phyloP scores from a whole-genome alignment of 2,329 filamentous ascomycete species.

The Ophiostoma tasmaniense region DNA sequence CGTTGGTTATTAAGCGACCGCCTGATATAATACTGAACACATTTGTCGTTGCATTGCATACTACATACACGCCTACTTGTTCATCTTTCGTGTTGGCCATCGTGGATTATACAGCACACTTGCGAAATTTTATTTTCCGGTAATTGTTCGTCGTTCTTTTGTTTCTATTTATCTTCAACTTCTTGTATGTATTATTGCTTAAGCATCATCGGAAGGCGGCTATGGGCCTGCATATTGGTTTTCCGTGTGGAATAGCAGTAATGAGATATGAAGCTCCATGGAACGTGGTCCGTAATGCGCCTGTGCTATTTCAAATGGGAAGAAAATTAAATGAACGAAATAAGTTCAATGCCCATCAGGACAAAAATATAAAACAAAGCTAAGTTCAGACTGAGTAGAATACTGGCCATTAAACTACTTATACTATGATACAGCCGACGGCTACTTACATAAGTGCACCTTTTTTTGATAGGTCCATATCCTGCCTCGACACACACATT shows the following conservation, averaged over 20 bases:
- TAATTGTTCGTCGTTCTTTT: too few species aligned
- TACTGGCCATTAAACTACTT: background rate
- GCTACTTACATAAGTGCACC: background rate
- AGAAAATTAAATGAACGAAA: background rate
- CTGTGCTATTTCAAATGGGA: background rate
- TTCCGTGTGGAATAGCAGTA: background rate
- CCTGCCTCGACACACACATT: background rate
- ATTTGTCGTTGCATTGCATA: background rate
- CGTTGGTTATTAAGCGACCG: background rate
- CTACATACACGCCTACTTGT: background rate
- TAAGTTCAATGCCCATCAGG: background rate
- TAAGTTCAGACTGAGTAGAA: background rate
- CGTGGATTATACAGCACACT: background rate
- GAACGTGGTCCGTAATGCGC: background rate
- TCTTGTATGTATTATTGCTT: background rate
- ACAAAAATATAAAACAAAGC: background rate
- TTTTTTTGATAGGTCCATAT: background rate
- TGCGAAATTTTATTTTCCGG: background rate
- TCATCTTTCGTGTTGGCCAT: background rate
- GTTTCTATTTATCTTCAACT: background rate
- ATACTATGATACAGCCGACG: background rate
- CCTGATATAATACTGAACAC: background rate
- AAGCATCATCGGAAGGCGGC: background rate
- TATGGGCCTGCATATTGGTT: background rate
- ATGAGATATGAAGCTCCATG: background rate